A percentile compares a stretch with the other conserved stretches of the same genome.
These are phyloP conservation scores for Xylaria bambusicola DNA, from an alignment of 495 filamentous ascomycete species.

Conservation along the genomic window DNA sequence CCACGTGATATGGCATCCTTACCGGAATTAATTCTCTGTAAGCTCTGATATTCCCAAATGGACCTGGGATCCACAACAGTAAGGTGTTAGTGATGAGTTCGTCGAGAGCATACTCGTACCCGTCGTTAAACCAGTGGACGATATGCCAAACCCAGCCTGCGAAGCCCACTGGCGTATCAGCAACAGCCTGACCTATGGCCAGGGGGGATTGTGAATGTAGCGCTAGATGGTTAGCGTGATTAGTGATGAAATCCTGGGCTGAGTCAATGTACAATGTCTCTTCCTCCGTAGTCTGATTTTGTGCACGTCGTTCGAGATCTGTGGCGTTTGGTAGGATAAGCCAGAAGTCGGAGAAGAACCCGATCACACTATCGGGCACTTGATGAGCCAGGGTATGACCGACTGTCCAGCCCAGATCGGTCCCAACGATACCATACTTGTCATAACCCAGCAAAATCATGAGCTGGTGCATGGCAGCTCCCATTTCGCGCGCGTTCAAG, in stretches of 20 bases:
- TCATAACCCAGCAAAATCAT: constrained; percentile 19
- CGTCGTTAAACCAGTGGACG: background rate
- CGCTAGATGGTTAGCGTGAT: background rate
- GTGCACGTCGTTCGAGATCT: constrained; percentile 1
- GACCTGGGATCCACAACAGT: constrained; percentile 6
- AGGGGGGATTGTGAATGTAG: background rate
- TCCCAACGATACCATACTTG: constrained; percentile 9
- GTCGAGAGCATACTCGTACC: background rate
- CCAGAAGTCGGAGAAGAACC: constrained; percentile 8
- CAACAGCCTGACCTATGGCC: background rate
- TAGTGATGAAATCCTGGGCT: background rate
- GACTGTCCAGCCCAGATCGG: constrained; percentile 5
- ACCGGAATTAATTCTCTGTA: background rate
- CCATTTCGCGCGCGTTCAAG: constrained; percentile 8
- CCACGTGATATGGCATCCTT: background rate
- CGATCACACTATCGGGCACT: constrained; percentile 12
- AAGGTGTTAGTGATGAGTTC: constrained; percentile 5
- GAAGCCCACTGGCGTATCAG: constrained; percentile 11
- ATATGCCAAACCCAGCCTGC: constrained; percentile 12
- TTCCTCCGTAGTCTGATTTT: constrained; percentile 7
- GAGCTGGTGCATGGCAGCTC: constrained; percentile 12
- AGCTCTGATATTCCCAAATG: background rate
- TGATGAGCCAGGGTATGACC: constrained; percentile 6
- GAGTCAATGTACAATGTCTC: constrained; percentile 8
- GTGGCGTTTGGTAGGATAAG: background rate